phyloP scores from a whole-genome alignment of 768 basidiomycete genomes.

The Lactarius indigo region DNA sequence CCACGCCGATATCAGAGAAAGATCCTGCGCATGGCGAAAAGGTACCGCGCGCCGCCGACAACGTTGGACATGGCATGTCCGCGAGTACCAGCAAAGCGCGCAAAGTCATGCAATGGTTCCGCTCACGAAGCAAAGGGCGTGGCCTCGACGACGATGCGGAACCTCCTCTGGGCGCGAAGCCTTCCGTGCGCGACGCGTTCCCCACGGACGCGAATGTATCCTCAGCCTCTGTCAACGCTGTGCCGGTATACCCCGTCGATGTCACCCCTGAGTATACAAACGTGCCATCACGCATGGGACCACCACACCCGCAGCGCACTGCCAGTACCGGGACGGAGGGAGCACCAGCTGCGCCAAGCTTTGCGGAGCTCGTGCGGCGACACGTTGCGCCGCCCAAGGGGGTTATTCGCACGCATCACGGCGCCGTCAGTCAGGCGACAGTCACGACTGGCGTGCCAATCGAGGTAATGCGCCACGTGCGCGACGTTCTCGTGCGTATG shows the following conservation, averaged over 20 bases:
- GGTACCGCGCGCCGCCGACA: constrained; percentile 28
- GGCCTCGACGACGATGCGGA: constrained; percentile 29
- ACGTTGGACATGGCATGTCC: constrained; percentile 41
- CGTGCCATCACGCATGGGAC: constrained; percentile 16
- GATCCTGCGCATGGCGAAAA: constrained; percentile 33
- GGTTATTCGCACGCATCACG: constrained; percentile 79
- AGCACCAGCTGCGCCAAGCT: constrained; percentile 15
- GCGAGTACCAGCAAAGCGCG: constrained; percentile 85
- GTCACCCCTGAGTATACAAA: constrained; percentile 1
- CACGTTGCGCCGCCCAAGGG: constrained; percentile 39
- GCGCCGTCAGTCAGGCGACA: constrained; percentile 86
- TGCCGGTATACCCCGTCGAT: neutral
- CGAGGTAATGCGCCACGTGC: constrained; percentile 85
- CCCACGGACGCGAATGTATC: constrained; percentile 10
- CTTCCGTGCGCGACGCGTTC: constrained; percentile 22
- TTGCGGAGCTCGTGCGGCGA: constrained; percentile 33
- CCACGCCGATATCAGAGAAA: constrained; percentile 22
- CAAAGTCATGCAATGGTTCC: constrained; percentile 99
- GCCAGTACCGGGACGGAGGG: constrained; percentile 14
- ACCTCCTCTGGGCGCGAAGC: constrained; percentile 8
- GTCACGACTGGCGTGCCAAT: constrained; percentile 81
- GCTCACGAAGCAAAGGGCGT: constrained; percentile 57
- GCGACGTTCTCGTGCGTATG: constrained; percentile 78
- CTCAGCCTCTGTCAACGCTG: constrained; percentile 17
- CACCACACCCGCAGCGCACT: constrained; percentile 18